Conservation (phyloP, 108 stramenopile species). For the Nitzschia putrida region DNA sequence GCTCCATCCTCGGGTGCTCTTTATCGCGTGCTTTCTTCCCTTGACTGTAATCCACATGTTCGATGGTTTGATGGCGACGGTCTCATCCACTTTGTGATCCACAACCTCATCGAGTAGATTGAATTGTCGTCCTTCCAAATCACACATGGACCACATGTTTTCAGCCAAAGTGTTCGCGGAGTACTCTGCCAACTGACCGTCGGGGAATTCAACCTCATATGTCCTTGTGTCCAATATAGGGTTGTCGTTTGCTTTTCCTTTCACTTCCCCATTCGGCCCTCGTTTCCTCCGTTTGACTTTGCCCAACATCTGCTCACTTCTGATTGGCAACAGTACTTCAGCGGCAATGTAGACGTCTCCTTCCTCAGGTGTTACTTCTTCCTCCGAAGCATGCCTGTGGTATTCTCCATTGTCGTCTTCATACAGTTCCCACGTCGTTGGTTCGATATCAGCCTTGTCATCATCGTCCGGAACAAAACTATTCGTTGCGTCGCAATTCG, state of each 20-base stretch:
- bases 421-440: slow-evolving; percentile 18
- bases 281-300: slow-evolving; percentile 29
- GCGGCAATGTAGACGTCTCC: slow-evolving; percentile 40
- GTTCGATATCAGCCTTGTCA: slow-evolving; percentile 4
- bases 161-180: slow-evolving; percentile 57
- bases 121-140: slow-evolving; percentile 32
- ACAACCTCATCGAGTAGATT: slow-evolving; percentile 14
- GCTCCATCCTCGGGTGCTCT: slow-evolving; percentile 56
- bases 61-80: not conserved
- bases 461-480: too few relatives aligned
- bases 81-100: slow-evolving; percentile 22
- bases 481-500: not conserved
- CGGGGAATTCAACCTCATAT: slow-evolving; percentile 50
- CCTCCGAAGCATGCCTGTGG: slow-evolving; percentile 17
- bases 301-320: not conserved
- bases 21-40: slow-evolving; percentile 4
- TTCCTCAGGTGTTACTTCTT: slow-evolving; percentile 27
- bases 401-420: slow-evolving; percentile 35
- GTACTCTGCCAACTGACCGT: slow-evolving; percentile 48
- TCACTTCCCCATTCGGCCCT: slow-evolving; percentile 28
- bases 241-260: slow-evolving; percentile 38
- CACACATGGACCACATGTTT: slow-evolving; percentile 36
- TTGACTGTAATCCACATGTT: not conserved
- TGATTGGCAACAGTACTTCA: slow-evolving; percentile 42
- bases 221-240: slow-evolving; percentile 39